phyloP scores from a whole-genome alignment of 306 rosid species.

The Prunus kanzakura region DNA sequence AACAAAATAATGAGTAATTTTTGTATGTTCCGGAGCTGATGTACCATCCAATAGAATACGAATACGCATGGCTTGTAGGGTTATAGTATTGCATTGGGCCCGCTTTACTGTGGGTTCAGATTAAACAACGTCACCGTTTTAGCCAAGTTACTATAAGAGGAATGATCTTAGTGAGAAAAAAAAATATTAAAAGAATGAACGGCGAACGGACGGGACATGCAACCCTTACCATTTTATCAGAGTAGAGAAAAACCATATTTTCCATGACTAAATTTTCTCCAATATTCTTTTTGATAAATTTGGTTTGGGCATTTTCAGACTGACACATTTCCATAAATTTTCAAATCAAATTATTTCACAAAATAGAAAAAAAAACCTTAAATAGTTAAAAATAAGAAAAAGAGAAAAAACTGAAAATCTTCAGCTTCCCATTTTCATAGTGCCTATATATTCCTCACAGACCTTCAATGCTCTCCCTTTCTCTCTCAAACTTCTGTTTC shows the following conservation, averaged over 20 bases:
- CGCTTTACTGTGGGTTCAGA: background rate
- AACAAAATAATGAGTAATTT: too few species aligned
- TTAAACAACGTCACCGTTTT: background rate
- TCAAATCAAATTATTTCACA: background rate
- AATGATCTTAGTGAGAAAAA: constrained; percentile 3
- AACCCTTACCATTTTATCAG: constrained; percentile 8
- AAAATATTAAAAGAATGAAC: constrained; percentile 19
- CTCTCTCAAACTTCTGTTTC: constrained; percentile 38
- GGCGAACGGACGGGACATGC: constrained; percentile 18
- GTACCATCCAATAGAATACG: too few species aligned
- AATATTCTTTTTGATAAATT: background rate
- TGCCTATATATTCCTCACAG: constrained; percentile 59
- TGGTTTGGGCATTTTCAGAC: background rate
- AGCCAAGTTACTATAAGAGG: background rate
- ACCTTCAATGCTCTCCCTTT: constrained; percentile 37
- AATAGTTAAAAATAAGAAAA: background rate
- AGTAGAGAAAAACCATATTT: background rate
- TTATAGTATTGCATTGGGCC: background rate
- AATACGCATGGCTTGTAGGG: background rate
- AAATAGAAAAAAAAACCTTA: background rate
- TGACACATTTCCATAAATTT: constrained; percentile 1
- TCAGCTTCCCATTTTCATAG: constrained; percentile 42
- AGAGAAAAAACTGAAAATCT: constrained; percentile 22
- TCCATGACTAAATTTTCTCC: background rate
- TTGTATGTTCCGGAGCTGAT: too few species aligned